A percentile compares a stretch with the other conserved stretches of the same genome.
These are phyloP conservation scores for Rhizopogon sp. DNA, from an alignment of 768 basidiomycete genomes.

Conservation along the genomic window DNA sequence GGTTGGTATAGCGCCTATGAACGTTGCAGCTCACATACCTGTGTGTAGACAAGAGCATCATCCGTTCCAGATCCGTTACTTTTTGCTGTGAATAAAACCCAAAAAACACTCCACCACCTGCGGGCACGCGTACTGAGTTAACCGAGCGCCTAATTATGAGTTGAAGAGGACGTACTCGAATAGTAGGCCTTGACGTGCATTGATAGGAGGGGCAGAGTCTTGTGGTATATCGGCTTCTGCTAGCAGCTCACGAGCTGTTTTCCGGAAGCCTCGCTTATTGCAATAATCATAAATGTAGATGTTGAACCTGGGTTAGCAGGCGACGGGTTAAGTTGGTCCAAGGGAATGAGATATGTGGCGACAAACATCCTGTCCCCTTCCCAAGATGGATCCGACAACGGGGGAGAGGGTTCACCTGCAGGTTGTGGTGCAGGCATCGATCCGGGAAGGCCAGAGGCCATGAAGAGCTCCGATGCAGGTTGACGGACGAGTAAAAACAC, in stretches of 20 bases:
- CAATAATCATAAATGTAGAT: conserved; percentile 89
- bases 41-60: conserved; percentile 66
- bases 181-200: conserved; percentile 76
- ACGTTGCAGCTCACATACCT: conserved; percentile 38
- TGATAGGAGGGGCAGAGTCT: conserved; percentile 70
- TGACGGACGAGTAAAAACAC: not conserved
- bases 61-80: conserved; percentile 62
- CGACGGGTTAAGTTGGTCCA: conserved; percentile 5
- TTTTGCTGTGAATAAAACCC: conserved; percentile 81
- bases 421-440: conserved; percentile 16
- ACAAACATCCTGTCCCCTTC: conserved; percentile 83
- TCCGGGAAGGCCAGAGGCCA: conserved; percentile 16
- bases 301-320: conserved; percentile 59
- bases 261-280: conserved; percentile 69
- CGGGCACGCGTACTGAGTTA: conserved; percentile 2
- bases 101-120: conserved; percentile 90
- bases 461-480: conserved; percentile 4
- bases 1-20: conserved; percentile 7
- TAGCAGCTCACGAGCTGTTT: conserved; percentile 65
- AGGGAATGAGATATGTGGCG: conserved; percentile 4
- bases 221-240: conserved; percentile 59
- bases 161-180: conserved; percentile 56
- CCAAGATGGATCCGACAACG: conserved; percentile 51
- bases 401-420: conserved; percentile 6
- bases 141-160: not conserved